Evolutionary conservation across 768 basidiomycete genomes (phyloP).

Genomic region (Boletus tylopilopsis): DNA sequence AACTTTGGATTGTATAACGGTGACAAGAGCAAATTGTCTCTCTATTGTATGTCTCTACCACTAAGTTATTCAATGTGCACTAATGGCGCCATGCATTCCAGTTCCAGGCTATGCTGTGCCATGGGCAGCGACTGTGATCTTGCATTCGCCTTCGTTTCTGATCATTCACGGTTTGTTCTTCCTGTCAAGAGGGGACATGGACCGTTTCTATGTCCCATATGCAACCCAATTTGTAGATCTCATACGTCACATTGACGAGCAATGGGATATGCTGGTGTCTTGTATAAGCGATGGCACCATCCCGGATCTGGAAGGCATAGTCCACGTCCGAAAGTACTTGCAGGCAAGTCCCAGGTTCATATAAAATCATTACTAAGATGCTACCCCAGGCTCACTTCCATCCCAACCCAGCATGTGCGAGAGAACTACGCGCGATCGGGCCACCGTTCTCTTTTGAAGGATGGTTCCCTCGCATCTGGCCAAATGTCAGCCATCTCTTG

Average conservation of each 20-base stretch:
- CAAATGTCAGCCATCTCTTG: not conserved
- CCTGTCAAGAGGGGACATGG: conserved; percentile 4
- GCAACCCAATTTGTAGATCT: conserved; percentile 8
- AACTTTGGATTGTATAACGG: conserved; percentile 8
- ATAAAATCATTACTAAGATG: not conserved
- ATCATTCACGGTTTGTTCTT: conserved; percentile 21
- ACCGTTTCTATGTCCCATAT: not conserved
- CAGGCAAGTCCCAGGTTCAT: conserved; percentile 1
- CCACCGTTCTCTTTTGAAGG: conserved; percentile 11
- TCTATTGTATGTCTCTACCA: not conserved
- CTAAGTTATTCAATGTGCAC: not conserved
- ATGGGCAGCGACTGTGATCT: conserved; percentile 13
- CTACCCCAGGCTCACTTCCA: conserved; percentile 6
- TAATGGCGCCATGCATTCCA: not conserved
- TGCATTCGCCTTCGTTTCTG: conserved; percentile 14
- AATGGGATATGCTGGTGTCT: conserved; percentile 15
- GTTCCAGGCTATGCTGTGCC: conserved; percentile 15
- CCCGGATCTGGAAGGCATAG: conserved; percentile 13
- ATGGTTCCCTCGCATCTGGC: conserved; percentile 20
- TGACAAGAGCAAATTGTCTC: conserved; percentile 9
- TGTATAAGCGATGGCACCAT: conserved; percentile 14
- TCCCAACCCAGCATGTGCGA: conserved; percentile 16
- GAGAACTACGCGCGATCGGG: conserved; percentile 15
- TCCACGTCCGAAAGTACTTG: conserved; percentile 11
- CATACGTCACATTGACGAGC: conserved; percentile 12